Evolutionary conservation across 768 basidiomycete species (phyloP).

Genomic region (Suillus fuscotomentosus): DNA sequence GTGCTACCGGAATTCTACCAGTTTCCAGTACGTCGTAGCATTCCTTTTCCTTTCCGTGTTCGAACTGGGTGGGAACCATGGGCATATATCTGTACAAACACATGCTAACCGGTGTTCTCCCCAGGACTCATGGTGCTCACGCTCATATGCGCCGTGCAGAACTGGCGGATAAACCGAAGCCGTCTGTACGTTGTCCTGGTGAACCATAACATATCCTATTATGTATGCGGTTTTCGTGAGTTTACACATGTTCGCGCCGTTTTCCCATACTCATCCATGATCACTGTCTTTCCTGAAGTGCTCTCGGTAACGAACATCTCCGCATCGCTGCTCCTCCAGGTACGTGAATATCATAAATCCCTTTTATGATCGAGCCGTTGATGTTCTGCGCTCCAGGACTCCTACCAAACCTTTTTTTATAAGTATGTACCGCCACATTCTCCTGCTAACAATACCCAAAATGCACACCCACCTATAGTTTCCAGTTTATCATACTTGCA

Average conservation of each 20-base stretch:
- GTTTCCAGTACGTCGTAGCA: too few relatives aligned
- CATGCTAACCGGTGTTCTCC: too few relatives aligned
- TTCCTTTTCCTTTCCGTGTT: too few relatives aligned
- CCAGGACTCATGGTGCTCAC: too few relatives aligned
- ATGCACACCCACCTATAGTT: not conserved
- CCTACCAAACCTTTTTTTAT: not conserved
- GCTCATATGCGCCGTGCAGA: too few relatives aligned
- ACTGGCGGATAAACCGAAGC: too few relatives aligned
- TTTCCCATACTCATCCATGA: not conserved
- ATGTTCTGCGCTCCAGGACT: not conserved
- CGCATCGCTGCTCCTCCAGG: not conserved
- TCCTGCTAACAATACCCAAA: not conserved
- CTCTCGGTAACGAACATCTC: not conserved
- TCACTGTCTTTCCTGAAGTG: not conserved
- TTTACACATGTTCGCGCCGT: not conserved
- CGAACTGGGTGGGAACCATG: too few relatives aligned
- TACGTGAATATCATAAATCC: not conserved
- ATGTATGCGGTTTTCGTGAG: too few relatives aligned
- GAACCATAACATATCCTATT: too few relatives aligned
- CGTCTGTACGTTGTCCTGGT: too few relatives aligned
- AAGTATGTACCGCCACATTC: not conserved
- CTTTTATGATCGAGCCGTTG: not conserved
- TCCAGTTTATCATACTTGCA: not conserved
- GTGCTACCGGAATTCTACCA: too few relatives aligned
- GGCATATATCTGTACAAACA: too few relatives aligned